Percentiles rank a stretch among this genome's conserved stretches.
phyloP scores from a whole-genome alignment of 1,284 basidiomycete species.

The Ustanciosporium gigantosporum region DNA sequence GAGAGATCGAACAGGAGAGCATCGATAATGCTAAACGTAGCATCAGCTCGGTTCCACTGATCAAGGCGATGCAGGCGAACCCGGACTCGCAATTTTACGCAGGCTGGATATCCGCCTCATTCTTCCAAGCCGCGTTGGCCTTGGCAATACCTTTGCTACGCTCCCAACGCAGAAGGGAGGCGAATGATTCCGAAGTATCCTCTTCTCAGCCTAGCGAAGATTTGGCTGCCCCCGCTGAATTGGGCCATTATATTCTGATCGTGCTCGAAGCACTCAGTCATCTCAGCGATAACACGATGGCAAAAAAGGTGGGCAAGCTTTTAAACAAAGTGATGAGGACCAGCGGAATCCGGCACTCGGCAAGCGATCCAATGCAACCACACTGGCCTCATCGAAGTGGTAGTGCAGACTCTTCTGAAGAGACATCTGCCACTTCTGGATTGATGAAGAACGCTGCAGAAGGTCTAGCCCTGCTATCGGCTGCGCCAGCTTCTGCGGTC shows the following conservation, averaged over 20 bases:
- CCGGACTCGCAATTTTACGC: conserved; percentile 17
- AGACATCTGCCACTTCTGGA: not conserved
- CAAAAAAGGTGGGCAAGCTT: conserved; percentile 4
- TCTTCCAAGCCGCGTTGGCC: conserved; percentile 14
- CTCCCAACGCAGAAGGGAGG: conserved; percentile 8
- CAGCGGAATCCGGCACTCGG: conserved; percentile 5
- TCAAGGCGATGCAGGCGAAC: conserved; percentile 11
- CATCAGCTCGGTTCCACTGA: conserved; percentile 12
- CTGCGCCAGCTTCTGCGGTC: conserved; percentile 4
- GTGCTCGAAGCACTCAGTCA: conserved; percentile 20
- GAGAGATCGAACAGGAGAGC: conserved; percentile 10
- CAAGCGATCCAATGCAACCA: not conserved
- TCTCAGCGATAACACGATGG: conserved; percentile 11
- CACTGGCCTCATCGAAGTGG: conserved; percentile 4
- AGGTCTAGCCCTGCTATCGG: conserved; percentile 20
- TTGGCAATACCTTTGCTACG: conserved; percentile 19
- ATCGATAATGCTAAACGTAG: conserved; percentile 8
- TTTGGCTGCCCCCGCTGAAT: not conserved
- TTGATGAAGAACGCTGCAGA: conserved; percentile 27
- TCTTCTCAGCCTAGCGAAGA: not conserved
- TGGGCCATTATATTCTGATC: conserved; percentile 11
- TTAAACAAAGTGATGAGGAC: conserved; percentile 11
- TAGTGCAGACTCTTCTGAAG: conserved; percentile 5
- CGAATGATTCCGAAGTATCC: no score
- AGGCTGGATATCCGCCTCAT: conserved; percentile 11